Percentiles rank a stretch among this genome's conserved stretches.
Evolutionary conservation across 169 alveolate species (phyloP).

Genomic region (Plasmodium ovale): DNA sequence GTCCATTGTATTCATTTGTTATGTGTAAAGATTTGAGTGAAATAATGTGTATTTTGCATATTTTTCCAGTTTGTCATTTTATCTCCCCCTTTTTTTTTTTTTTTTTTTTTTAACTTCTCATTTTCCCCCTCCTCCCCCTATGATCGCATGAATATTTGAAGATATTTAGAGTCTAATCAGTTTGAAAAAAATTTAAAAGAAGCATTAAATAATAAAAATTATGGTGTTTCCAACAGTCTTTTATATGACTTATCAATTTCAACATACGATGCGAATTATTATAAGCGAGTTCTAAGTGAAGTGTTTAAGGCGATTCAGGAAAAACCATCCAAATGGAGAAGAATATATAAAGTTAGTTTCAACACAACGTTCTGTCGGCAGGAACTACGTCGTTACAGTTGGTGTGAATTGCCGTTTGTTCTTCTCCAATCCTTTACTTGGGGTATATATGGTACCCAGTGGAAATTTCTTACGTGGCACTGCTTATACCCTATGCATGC

Average conservation of each 20-base stretch:
- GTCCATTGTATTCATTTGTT: not conserved
- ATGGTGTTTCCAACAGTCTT: conserved; percentile 73
- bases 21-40: not conserved
- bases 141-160: too few species aligned
- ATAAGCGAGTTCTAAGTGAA: conserved; percentile 46
- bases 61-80: not conserved
- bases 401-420: too few species aligned
- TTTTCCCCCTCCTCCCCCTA: too few species aligned
- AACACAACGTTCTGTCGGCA: not conserved
- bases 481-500: not conserved
- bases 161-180: conserved; percentile 74
- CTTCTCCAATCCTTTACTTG: too few species aligned
- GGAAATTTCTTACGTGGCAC: too few species aligned
- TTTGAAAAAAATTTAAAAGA: conserved; percentile 69
- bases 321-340: conserved; percentile 68
- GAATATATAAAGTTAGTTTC: conserved; percentile 52
- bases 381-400: too few species aligned
- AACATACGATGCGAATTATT: conserved; percentile 62
- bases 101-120: not conserved
- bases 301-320: conserved; percentile 72
- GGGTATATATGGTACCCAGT: too few species aligned
- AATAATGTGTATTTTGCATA: not conserved
- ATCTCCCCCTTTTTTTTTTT: not conserved
- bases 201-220: conserved; percentile 61
- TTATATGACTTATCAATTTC: conserved; percentile 60